These are phyloP conservation scores for Colletotrichum australisinense DNA, from an alignment of 2,329 filamentous ascomycete genomes.

Conservation along the genomic window DNA sequence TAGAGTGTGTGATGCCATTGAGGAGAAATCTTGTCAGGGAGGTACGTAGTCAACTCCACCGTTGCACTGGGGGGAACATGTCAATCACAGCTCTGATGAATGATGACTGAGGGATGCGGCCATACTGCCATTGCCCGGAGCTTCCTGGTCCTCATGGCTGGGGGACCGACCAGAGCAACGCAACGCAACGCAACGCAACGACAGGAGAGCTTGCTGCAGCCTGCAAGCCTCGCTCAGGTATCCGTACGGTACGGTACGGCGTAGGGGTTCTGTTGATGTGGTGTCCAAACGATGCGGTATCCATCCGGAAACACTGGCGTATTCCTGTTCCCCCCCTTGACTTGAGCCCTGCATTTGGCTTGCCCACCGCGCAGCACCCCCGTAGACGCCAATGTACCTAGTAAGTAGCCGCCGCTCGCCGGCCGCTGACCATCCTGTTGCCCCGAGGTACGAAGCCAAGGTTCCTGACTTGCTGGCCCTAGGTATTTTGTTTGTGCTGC, in stretches of 20 bases:
- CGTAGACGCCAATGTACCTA: slow-evolving; percentile 14
- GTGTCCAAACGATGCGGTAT: not conserved
- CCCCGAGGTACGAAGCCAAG: not conserved
- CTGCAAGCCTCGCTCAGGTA: not conserved
- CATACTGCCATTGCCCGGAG: not conserved
- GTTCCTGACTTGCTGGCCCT: not conserved
- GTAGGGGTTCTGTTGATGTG: not conserved
- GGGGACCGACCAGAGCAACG: not conserved
- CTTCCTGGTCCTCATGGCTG: not conserved
- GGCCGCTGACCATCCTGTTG: not conserved
- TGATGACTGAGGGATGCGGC: not conserved
- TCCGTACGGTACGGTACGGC: not conserved
- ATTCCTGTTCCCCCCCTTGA: not conserved
- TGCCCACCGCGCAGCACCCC: not conserved
- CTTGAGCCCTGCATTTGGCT: slow-evolving; percentile 12
- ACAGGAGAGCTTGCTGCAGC: not conserved
- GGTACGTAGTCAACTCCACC: slow-evolving; percentile 29
- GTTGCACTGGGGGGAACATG: not conserved
- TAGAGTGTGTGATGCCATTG: slow-evolving; percentile 27
- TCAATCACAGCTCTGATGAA: slow-evolving; percentile 9
- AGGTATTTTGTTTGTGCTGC: too few species aligned
- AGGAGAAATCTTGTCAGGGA: slow-evolving; percentile 19
- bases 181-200: not conserved
- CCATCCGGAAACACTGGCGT: slow-evolving; percentile 12
- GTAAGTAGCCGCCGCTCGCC: slow-evolving; percentile 25